Base-by-base conservation (phyloP, 1,139 yeast species). In the Casaregolazyma suthepensis region DNA sequence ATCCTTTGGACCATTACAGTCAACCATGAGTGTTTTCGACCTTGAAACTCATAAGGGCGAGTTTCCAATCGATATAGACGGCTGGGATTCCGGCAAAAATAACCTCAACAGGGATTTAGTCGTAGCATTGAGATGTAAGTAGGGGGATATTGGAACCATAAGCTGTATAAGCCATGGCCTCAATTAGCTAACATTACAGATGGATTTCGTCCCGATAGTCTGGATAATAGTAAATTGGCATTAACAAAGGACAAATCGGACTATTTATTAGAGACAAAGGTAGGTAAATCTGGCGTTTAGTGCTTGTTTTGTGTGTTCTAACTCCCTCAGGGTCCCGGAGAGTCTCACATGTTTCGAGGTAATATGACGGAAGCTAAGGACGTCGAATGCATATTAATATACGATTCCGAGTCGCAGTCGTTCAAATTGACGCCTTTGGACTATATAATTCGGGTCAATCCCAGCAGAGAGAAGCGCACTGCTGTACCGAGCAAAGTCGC, bases 311-410 rank as follows among this genome's bases (percentile, higher is more conserved):
- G 45, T 15, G 3, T 37, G 37, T 19, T n/a, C 48, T 35, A 43
- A 43, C 48, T 19, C 20, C 42, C 12, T 20, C 15, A 45, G 29
- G 56, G 54, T 40, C 31, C 51, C 26, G 49, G 54, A 6, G 60
- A 53, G 9, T 46, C 55, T 29, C 62, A 59, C 37, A 56, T 61
- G 40, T 66, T 67, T 52, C 52, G 63, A 9, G 71, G 71, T 9
- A 60, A 61, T 29, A 63, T 61, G 18, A 55, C 63, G 0, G 55
- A 59, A 6, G 60, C 64, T n/a, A 65, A 64, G 37, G 70, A 65
- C 20, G 65, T 59, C 23, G 72, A 68, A 46, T 68, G 69, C 51
- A 68, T 67, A 19, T 60, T 68, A 31, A 59, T 68, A 5, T 68
- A 56, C 56, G 67, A 68, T 46, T 58, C 61, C 1, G 55, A 56